Percentiles rank a stretch among this genome's conserved stretches.
Evolutionary conservation across 108 stramenopile species (phyloP).

Genomic region (Aurantiochytrium sp.): DNA sequence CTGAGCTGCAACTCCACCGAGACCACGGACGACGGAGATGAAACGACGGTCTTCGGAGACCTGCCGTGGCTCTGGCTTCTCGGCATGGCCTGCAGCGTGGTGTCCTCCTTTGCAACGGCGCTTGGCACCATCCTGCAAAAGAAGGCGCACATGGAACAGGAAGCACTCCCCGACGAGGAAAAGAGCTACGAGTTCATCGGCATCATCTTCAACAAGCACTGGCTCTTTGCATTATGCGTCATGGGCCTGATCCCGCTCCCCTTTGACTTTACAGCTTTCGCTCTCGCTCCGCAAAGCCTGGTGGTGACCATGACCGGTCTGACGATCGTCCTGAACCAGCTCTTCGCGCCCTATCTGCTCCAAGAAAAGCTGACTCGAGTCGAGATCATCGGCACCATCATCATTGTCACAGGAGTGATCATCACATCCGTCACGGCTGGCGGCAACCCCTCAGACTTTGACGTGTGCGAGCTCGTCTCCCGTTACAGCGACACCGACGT

Average conservation of each 20-base stretch:
- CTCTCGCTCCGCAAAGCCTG: background rate
- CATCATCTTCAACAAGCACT: background rate
- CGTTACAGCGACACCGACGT: background rate
- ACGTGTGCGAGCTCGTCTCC: background rate
- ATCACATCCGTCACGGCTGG: background rate
- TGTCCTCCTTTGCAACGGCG: background rate
- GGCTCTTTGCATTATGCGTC: background rate
- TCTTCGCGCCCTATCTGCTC: background rate
- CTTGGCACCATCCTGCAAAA: conserved; percentile 5
- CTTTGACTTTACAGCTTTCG: background rate
- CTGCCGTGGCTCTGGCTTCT: background rate
- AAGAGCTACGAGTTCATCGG: background rate
- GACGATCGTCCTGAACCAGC: background rate
- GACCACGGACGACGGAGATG: too few relatives aligned
- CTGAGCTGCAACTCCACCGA: background rate
- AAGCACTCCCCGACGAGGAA: background rate
- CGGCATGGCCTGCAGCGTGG: background rate
- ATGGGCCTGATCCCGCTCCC: background rate
- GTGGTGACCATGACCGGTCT: background rate
- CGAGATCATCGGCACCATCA: background rate
- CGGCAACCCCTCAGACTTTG: background rate
- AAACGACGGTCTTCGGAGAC: background rate
- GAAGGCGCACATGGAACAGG: background rate
- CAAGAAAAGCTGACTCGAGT: background rate
- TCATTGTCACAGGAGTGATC: background rate